Evolutionary conservation across 371 early-diverging fungal species (phyloP), one percentile per base, ranked within the genome.

Genomic region (Mucor circinelloides): DNA sequence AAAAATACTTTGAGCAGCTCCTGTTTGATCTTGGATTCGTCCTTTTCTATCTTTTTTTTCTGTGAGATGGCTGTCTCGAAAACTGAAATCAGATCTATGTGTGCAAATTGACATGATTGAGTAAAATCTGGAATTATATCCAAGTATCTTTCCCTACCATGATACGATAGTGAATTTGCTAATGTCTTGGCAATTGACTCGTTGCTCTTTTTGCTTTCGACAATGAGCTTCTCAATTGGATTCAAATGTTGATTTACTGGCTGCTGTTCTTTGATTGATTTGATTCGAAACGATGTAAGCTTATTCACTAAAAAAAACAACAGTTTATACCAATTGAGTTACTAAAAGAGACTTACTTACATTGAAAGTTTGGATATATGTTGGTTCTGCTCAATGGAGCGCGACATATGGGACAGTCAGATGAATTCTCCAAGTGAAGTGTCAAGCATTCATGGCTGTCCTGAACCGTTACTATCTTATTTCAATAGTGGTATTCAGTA

Each of bases 311-410:
- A 5, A 52, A 38, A 23, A 2, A 3, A 55, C 17, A 58, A 50
- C 2, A 52, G 34, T n/a, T 7, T 4, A 38, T n/a, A 9, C 46
- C 25, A 21, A 38, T 50, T 21, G 19, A 12, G 1, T 48, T 17
- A 21, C 23, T 9, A 54, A 12, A 54, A 10, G 6, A 17, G 0
- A 54, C 21, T 8, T 25, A 40, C 12, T 79, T 78, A 90, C 94
- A 70, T 66, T 84, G 75, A 67, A 93, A 93, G 74, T 95, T 96
- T 25, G 95, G 95, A 66, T 85, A 92, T 59, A 95, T 88, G 61
- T 93, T 85, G 65, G 85, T 84, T 48, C 75, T 66, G 19, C 69
- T 75, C 13, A 95, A 71, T 31, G 77, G 48, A 9, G 77, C 70
- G 60, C 82, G 69, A 70, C 97, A 96, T 0, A 85, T 76, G 1